Evolutionary conservation across 371 early-diverging fungal species (phyloP), one percentile per base, ranked within the genome.

Genomic region (Mortierella sp.): DNA sequence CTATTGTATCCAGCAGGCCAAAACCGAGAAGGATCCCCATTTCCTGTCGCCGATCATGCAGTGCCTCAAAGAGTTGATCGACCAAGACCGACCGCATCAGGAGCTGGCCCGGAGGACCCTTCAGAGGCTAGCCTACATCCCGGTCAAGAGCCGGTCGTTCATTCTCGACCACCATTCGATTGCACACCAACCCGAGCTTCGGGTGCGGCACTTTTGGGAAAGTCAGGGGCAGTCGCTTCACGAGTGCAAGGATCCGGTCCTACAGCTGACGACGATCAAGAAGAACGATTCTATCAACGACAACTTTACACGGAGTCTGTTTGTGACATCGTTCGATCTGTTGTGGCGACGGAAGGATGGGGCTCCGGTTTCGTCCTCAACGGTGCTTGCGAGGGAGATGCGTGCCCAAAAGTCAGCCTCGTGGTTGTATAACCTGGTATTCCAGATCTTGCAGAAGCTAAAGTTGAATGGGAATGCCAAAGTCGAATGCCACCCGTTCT

Each of bases 91-190:
- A 0, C 58, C 58, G 0, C 47, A 68, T 14, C 64, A 22, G 8
- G 77, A 77, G 39, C 19, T 71, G 4, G 72, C 71, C 6, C 24
- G 63, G 34, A 34, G 26, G 13, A 55, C 44, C 1, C 41, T 77
- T 5, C 66, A 43, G 0, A 29, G 45, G 19, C 37, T 77, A 7
- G 71, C 77, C 0, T 77, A 63, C 37, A 13, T 71, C n/a, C 71
- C 64, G 10, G 70, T 73, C 13, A 66, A 53, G n/a, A 40, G 52
- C 8, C 29, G 69, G 4, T 64, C 47, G 6, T 65, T 58, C n/a
- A 64, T 78, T 50, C 64, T 78, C 70, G 61, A 69, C 26, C 48
- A 78, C 37, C 73, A 78, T 31, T 66, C 24, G 16, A 78, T 73
- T 40, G 79, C 73, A n/a, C 69, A 66, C 22, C 72, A 63, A 39